Base-by-base conservation (phyloP, 148 eudicot genomes). In the Rhododendron molle region DNA sequence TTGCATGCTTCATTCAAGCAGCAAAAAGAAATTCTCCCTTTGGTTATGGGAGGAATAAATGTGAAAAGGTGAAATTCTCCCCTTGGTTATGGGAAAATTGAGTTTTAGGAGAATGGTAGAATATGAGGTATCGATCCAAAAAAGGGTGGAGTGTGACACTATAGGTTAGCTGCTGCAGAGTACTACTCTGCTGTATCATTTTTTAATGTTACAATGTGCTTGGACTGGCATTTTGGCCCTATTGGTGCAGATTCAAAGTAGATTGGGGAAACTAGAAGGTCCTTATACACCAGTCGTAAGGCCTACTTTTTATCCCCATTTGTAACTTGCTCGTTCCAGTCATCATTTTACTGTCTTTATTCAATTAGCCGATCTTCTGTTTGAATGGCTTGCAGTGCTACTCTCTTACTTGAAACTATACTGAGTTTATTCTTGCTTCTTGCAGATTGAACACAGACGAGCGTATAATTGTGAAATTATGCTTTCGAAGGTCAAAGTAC, bases 401-500 rank as follows among this genome's bases (percentile, higher is more conserved):
- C 38, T 28, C 5, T 15, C 23, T 13, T 28, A 69, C 18, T 28
- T 30, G 76, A 7, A 44, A 65, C 58, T n/a, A 3, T 82, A 67
- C 30, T 82, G 72, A 81, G 49, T 83, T 84, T 76, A 23, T 88
- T 85, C 56, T 88, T 62, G 46, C 83, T 79, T 88, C 81, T 83
- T 89, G 85, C 93, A 96, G 99, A 80, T 96, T 91, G 99, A 95
- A 52, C 94, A 87, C 85, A 92, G 98, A 83, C 94, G 98, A 76
- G 99, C 99, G 76, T 96, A 92, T 85, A 96, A 96, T 89, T 96
- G 99, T 88, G 99, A 96, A 87, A 96, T 96, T 81, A 96, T 96
- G 99, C 96, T 96, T 89, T 95, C 99, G 81, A 95, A 95, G 92
- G 98, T 96, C 86, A 96, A 95, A 90, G 92, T 92, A 88, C 93